These are phyloP conservation scores for Dalbergia oliveri DNA, from an alignment of 306 rosid genomes.

Conservation along the genomic window DNA sequence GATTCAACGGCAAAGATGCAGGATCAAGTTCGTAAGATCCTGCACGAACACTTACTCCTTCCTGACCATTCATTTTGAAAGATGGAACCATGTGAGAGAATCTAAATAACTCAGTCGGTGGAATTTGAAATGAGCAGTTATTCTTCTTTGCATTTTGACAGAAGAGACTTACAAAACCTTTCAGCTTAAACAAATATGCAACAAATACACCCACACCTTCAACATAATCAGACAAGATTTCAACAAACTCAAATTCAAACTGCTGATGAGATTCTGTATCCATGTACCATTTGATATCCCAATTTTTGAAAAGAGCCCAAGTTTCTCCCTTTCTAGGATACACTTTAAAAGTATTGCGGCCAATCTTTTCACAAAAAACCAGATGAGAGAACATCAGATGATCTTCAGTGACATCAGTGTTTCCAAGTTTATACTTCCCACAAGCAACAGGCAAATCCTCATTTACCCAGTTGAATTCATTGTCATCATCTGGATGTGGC, in stretches of 20 bases:
- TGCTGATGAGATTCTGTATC: conserved; percentile 49
- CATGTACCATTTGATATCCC: conserved; percentile 74
- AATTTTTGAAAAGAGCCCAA: conserved; percentile 87
- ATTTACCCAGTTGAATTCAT: conserved; percentile 59
- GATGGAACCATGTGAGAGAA: conserved; percentile 95
- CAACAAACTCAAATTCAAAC: conserved; percentile 73
- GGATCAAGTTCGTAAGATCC: conserved; percentile 89
- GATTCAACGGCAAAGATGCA: conserved; percentile 65
- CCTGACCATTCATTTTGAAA: conserved; percentile 69
- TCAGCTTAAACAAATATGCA: conserved; percentile 66
- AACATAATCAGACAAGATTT: conserved; percentile 68
- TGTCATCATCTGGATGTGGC: conserved; percentile 59
- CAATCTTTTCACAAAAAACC: conserved; percentile 55
- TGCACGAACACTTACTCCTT: conserved; percentile 69
- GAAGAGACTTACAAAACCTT: conserved; percentile 78
- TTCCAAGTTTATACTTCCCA: conserved; percentile 67
- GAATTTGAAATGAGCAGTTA: conserved; percentile 52
- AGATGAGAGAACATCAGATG: conserved; percentile 76
- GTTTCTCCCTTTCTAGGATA: conserved; percentile 84
- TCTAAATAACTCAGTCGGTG: conserved; percentile 64
- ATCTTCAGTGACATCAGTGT: conserved; percentile 48
- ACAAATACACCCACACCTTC: conserved; percentile 56
- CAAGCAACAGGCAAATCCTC: conserved; percentile 77
- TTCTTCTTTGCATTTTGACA: conserved; percentile 53
- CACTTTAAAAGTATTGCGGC: conserved; percentile 51